A percentile compares a stretch with the other conserved stretches of the same genome.
phyloP scores from a whole-genome alignment of 2,329 filamentous ascomycete species.

The Sclerotinia minor region DNA sequence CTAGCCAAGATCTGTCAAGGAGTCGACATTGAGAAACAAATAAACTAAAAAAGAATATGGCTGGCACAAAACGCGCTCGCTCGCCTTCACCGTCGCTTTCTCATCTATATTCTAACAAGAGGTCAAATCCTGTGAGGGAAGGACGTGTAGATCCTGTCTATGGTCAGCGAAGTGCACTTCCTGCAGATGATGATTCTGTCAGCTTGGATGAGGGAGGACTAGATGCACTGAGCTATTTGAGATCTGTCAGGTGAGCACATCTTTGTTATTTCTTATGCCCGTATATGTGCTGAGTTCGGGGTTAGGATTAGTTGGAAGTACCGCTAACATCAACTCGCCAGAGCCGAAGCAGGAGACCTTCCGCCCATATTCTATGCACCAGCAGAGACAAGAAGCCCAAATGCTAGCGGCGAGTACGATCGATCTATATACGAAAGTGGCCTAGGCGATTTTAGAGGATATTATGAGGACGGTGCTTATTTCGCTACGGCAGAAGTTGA shows the following conservation, averaged over 20 bases:
- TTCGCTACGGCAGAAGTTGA: slow-evolving; percentile 51
- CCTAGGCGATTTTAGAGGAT: slow-evolving; percentile 58
- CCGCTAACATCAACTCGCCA: slow-evolving; percentile 51
- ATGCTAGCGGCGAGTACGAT: slow-evolving; percentile 30
- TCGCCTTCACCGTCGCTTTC: slow-evolving; percentile 22
- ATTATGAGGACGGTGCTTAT: slow-evolving; percentile 79
- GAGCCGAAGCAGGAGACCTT: slow-evolving; percentile 72
- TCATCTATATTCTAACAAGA: slow-evolving; percentile 19
- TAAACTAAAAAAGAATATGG: slow-evolving; percentile 4
- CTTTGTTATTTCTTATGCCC: background rate
- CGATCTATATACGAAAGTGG: slow-evolving; percentile 52
- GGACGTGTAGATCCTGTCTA: slow-evolving; percentile 60
- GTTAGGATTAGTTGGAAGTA: slow-evolving; percentile 21
- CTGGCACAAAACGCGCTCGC: slow-evolving; percentile 19
- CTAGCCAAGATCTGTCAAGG: background rate
- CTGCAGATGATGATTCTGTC: slow-evolving; percentile 57
- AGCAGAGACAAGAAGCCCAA: slow-evolving; percentile 44
- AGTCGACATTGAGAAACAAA: background rate
- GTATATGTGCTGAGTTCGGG: slow-evolving; percentile 45
- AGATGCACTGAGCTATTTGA: slow-evolving; percentile 68
- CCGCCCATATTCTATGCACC: slow-evolving; percentile 70
- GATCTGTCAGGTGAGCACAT: slow-evolving; percentile 64
- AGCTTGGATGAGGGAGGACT: slow-evolving; percentile 64
- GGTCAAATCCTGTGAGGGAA: slow-evolving; percentile 33
- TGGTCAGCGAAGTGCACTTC: slow-evolving; percentile 72